Evolutionary conservation across 2,329 filamentous ascomycete genomes (phyloP), one percentile per base, ranked within the genome.

Genomic region (Dactylellina sp.): DNA sequence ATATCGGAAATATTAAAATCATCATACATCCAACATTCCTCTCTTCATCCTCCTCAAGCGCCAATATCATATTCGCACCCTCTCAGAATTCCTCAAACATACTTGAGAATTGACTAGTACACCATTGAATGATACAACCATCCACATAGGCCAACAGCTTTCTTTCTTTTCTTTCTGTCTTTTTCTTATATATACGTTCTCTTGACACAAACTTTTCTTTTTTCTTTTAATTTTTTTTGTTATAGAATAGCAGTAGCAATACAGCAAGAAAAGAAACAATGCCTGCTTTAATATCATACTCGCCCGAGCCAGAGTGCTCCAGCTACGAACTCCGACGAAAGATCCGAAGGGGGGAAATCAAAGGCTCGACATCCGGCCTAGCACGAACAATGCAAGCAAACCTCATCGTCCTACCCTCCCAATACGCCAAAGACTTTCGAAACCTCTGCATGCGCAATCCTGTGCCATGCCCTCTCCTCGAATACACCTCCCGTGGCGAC

Each of bases 301-400:
- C 64, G 20, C 40, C 40, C 20, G 35, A 68, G 28, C 68, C 68
- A 24, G 53, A 72, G 40, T 65, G 56, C 60, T 64, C 68, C 20
- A 72, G 68, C 56, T 64, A 65, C 53, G 70, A 75, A 32, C 61
- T 75, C 18, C 70, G 70, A 39, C 61, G 44, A 40, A 61, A 75
- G 47, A 68, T 68, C 55, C 55, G 70, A 59, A 46, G 56, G 32
- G 70, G 70, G 2, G 62, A 66, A 57, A 66, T 75, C 42, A 72
- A 75, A 35, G 70, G 70, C 35, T 80, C 81, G 18, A 89, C 87
- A 0, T 83, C 86, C 0, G 86, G 87, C 11, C 80, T 87, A 1
- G 85, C 87, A 1, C 84, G 85, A 0, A 82, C 82, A 11, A 80
- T 89, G 12, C 87, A 89, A 81, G 87, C 87, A 40, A 89, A 89